Evolutionary conservation across 2,329 filamentous ascomycete genomes (phyloP), one percentile per base, ranked within the genome.

Genomic region (Metarhizium album): DNA sequence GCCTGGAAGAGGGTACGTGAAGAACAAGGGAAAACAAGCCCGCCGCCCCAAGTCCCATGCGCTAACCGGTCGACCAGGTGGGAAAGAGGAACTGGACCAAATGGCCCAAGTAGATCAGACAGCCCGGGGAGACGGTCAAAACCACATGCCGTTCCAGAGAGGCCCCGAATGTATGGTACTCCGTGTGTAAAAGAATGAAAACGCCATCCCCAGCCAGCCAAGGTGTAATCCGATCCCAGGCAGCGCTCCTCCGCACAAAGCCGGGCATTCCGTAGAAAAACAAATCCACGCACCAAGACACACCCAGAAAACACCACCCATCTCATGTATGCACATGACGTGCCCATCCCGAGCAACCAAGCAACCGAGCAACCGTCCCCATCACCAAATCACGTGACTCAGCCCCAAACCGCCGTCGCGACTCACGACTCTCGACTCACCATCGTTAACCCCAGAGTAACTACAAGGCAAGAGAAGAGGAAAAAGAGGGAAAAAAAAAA

Each of bases 1-100:
- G 77, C 86, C 68, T 98, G 91, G 93, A 95, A 95, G 72, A 83
- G 86, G 80, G 87, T 93, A 73, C 66, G 82, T 70, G n/a, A 4
- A 37, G 27, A 31, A 9, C 2, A 29, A 29, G 3, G 16, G 22
- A 16, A 18, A n/a, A 18, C 13, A 8, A 29, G 11, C 4, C 27
- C 11, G 27, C 27, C 11, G 27, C 3, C n/a, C 27, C 27, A 29
- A 29, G 27, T 29, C 27, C 11, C 27, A 47, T 38, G 31, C 42
- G 20, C 69, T 74, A 60, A 75, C 61, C 31, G 13, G n/a, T 18
- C 20, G 6, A 35, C 55, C 57, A 81, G 78, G 64, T 75, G 56
- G 76, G 77, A 56, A 77, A 72, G 66, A 66, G 66, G 60, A 75
- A 72, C 62, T 82, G 78, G 78, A 74, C 65, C 58, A 80, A 72